Conservation (phyloP, 345 rosid genomes). For the Melaleuca alternifolia region DNA sequence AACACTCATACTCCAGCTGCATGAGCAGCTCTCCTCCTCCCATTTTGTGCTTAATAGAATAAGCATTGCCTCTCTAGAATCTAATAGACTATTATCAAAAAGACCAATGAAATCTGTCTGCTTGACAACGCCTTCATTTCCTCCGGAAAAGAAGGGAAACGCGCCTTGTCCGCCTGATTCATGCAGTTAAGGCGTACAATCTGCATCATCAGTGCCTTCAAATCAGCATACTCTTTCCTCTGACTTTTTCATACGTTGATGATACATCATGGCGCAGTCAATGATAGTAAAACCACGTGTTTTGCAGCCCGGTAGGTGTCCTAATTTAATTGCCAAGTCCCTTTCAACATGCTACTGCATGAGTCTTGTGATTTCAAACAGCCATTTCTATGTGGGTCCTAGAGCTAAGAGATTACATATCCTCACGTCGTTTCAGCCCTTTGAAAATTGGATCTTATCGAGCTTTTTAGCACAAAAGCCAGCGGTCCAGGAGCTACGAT, state of each 20-base stretch:
- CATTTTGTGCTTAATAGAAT: neutral
- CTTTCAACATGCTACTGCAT: neutral
- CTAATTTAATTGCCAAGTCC: neutral
- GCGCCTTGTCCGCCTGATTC: neutral
- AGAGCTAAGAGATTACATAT: neutral
- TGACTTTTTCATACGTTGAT: neutral
- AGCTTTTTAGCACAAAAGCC: neutral
- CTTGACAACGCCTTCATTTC: neutral
- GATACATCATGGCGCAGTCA: neutral
- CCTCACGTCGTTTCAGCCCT: neutral
- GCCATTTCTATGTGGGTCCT: neutral
- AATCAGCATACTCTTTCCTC: neutral
- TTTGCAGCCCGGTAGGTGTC: neutral
- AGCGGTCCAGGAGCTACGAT: neutral
- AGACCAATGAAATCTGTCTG: neutral
- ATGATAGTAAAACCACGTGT: neutral
- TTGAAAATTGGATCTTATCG: neutral
- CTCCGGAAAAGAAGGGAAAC: neutral
- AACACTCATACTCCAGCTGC: neutral
- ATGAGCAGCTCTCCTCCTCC: too few species aligned
- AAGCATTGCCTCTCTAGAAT: neutral
- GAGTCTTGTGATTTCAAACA: neutral
- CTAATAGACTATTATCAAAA: neutral
- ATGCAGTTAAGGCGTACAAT: neutral
- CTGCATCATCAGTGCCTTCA: neutral